phyloP scores from a whole-genome alignment of 1,139 yeast genomes.

The Geotrichum citri-aurantii region DNA sequence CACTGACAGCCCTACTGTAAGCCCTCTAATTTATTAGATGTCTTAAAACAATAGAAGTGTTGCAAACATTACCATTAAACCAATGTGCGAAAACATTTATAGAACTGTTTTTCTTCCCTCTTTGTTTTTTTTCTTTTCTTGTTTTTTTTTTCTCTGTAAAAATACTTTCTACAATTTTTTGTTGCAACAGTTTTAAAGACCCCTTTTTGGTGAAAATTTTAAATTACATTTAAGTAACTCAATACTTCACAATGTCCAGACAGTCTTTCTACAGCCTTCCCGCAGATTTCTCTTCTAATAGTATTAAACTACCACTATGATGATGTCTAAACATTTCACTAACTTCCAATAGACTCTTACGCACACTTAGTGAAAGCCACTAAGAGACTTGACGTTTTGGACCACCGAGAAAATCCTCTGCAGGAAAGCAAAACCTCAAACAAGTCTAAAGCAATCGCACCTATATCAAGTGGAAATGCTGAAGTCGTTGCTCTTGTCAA shows the following conservation, averaged over 20 bases:
- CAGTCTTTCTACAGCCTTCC: background rate
- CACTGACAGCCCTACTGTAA: too few relatives aligned
- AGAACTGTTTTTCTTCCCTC: too few relatives aligned
- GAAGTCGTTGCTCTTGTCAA: background rate
- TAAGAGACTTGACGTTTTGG: background rate
- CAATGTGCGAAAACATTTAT: too few relatives aligned
- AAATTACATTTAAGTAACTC: too few relatives aligned
- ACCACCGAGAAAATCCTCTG: background rate
- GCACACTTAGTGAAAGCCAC: background rate
- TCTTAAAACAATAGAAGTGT: too few relatives aligned
- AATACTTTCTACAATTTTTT: too few relatives aligned
- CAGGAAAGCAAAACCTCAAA: slow-evolving; percentile 6
- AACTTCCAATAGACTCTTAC: background rate
- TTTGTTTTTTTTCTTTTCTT: too few relatives aligned
- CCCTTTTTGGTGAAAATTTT: too few relatives aligned
- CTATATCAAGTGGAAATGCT: background rate
- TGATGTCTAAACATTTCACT: background rate
- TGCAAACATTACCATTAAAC: too few relatives aligned
- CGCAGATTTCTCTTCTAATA: background rate
- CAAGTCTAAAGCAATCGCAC: background rate
- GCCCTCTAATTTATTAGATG: too few relatives aligned
- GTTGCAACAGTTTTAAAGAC: background rate
- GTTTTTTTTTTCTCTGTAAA: too few relatives aligned
- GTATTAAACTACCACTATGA: background rate
- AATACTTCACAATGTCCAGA: background rate